Conservation (phyloP, 495 filamentous ascomycete species). For the Pyrenopolyporus hunteri region DNA sequence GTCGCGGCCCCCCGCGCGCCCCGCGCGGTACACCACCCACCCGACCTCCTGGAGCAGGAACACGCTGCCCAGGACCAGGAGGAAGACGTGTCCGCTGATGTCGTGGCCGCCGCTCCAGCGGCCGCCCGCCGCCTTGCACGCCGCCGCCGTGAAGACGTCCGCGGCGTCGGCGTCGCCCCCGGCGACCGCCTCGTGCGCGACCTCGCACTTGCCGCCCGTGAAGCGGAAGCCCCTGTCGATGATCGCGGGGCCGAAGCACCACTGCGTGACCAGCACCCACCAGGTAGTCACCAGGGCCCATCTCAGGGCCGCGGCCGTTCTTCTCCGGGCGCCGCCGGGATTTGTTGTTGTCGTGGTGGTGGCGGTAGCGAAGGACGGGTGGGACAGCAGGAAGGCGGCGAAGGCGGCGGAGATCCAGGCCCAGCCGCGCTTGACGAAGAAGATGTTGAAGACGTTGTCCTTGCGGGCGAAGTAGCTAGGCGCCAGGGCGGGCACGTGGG, state of each 20-base stretch:
- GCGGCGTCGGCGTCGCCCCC: conserved; percentile 44
- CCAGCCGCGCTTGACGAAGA: conserved; percentile 97
- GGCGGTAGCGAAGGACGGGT: conserved; percentile 56
- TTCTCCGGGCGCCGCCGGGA: conserved; percentile 43
- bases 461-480: conserved; percentile 94
- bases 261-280: conserved; percentile 87
- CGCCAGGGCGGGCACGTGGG: conserved; percentile 61
- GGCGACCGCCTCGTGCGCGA: conserved; percentile 42
- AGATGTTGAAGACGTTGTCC: conserved; percentile 83
- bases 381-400: conserved; percentile 63
- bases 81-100: conserved; percentile 92
- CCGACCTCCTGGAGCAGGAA: conserved; percentile 81
- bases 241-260: conserved; percentile 90
- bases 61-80: conserved; percentile 81
- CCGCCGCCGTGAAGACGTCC: conserved; percentile 70
- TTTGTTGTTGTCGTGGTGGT: too few species aligned
- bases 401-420: conserved; percentile 82
- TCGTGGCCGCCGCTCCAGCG: conserved; percentile 89
- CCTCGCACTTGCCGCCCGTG: conserved; percentile 82
- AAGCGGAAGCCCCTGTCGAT: conserved; percentile 84
- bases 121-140: conserved; percentile 83
- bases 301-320: conserved; percentile 61
- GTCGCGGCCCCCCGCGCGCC: conserved; percentile 48
- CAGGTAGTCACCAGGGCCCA: conserved; percentile 73
- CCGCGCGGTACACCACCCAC: conserved; percentile 57